A percentile compares a stretch with the other conserved stretches of the same genome.
Conservation (phyloP, 73 alveolate species). For the Durusdinium trenchii region DNA sequence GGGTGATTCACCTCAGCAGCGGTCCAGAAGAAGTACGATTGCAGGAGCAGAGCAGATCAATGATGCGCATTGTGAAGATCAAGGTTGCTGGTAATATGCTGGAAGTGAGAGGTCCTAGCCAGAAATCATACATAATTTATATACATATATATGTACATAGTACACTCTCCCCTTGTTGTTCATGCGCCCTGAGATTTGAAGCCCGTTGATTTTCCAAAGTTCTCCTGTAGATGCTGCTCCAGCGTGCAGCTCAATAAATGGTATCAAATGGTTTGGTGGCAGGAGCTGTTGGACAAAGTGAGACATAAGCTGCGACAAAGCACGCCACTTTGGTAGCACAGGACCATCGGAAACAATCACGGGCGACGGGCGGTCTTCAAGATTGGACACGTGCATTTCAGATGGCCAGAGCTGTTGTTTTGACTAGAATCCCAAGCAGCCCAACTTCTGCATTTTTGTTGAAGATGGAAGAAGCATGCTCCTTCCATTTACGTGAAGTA, state of each 20-base stretch:
- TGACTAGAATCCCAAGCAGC: too few species aligned
- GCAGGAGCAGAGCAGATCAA: conserved; percentile 21
- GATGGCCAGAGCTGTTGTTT: too few species aligned
- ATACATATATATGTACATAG: neutral
- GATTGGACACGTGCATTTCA: too few species aligned
- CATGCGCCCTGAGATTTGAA: neutral
- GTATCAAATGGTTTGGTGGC: neutral
- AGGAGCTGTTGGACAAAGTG: conserved; percentile 70
- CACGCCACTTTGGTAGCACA: conserved; percentile 19
- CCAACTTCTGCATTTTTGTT: too few species aligned
- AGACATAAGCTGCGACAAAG: conserved; percentile 79
- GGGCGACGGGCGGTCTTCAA: too few species aligned
- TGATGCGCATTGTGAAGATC: too few species aligned
- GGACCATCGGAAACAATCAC: too few species aligned
- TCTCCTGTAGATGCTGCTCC: neutral
- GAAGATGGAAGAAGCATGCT: too few species aligned
- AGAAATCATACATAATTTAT: neutral
- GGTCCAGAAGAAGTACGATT: conserved; percentile 58
- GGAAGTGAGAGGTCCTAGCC: neutral
- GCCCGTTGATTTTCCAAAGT: neutral
- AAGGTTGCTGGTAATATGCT: too few species aligned
- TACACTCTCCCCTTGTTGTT: neutral
- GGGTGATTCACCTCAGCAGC: conserved; percentile 63
- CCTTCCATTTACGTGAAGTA: too few species aligned
- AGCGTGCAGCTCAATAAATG: too few species aligned